These are phyloP conservation scores for Chiua virens DNA, from an alignment of 768 basidiomycete species.

Conservation along the genomic window DNA sequence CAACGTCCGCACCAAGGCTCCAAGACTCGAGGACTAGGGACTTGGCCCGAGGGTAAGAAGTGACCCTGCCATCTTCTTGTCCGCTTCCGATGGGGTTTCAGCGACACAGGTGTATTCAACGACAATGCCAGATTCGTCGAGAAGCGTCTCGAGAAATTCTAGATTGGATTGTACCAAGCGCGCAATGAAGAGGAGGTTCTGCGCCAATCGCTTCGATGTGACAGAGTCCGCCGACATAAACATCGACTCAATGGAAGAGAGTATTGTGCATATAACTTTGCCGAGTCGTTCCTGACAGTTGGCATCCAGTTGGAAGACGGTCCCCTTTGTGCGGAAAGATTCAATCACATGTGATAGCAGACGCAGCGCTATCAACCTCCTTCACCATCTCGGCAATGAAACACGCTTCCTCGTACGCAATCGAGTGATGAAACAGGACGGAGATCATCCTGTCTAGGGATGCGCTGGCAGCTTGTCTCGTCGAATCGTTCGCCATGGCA, in stretches of 20 bases:
- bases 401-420: conserved; percentile 77
- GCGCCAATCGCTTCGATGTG: conserved; percentile 34
- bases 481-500: conserved; percentile 56
- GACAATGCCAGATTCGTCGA: conserved; percentile 14
- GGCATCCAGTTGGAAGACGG: conserved; percentile 49
- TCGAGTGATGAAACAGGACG: conserved; percentile 68
- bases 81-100: conserved; percentile 18
- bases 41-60: conserved; percentile 13
- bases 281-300: conserved; percentile 57
- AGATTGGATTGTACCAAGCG: conserved; percentile 74
- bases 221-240: no score
- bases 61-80: conserved; percentile 17
- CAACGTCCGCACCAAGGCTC: conserved; percentile 8
- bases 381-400: conserved; percentile 82
- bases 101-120: conserved; percentile 22
- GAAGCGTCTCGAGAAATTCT: conserved; percentile 44
- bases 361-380: conserved; percentile 63
- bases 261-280: conserved; percentile 44
- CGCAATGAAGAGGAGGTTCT: conserved; percentile 54
- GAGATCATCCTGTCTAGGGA: conserved; percentile 66
- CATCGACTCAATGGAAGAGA: conserved; percentile 41
- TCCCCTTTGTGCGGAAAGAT: no score
- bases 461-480: conserved; percentile 52
- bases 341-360: conserved; percentile 68
- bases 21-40: conserved; percentile 22